phyloP scores from a whole-genome alignment of 495 filamentous ascomycete genomes.

The Letharia columbiana region DNA sequence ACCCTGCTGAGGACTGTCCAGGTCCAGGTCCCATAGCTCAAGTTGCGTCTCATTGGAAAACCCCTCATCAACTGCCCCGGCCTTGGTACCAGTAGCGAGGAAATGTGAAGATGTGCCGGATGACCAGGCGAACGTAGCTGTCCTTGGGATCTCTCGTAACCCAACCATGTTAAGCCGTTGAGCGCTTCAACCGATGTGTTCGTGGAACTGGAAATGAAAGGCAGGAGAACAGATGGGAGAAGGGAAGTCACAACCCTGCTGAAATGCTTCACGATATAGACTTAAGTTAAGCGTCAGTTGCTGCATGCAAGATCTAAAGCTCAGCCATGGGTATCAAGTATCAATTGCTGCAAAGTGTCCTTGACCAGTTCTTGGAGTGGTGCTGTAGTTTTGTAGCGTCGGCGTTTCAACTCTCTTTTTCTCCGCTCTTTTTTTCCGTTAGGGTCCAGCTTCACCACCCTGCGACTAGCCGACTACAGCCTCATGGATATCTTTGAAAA shows the following conservation, averaged over 20 bases:
- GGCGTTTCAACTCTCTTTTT: too few species aligned
- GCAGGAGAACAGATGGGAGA: not conserved
- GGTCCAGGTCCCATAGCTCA: constrained; percentile 87
- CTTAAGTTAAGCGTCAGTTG: not conserved
- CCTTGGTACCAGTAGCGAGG: constrained; percentile 89
- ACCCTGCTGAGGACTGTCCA: constrained; percentile 63
- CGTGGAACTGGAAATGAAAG: not conserved
- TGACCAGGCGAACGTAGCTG: constrained; percentile 95
- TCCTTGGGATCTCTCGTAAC: constrained; percentile 88
- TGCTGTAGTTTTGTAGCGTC: constrained; percentile 10
- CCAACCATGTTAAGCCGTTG: constrained; percentile 67
- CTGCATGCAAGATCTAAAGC: constrained; percentile 3
- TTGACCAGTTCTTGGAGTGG: constrained; percentile 4
- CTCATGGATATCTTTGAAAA: not conserved
- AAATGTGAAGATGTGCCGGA: constrained; percentile 65
- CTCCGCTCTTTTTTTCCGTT: too few species aligned
- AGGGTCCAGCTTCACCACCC: not conserved
- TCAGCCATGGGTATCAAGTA: not conserved
- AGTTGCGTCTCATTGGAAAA: constrained; percentile 96
- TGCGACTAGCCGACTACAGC: not conserved
- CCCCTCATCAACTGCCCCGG: constrained; percentile 90
- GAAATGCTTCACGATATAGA: not conserved
- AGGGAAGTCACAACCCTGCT: not conserved
- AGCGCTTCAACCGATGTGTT: constrained; percentile 21
- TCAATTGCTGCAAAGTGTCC: constrained; percentile 8